phyloP scores from a whole-genome alignment of 129 eudicot genomes.

The Chrysanthemum makinoi region DNA sequence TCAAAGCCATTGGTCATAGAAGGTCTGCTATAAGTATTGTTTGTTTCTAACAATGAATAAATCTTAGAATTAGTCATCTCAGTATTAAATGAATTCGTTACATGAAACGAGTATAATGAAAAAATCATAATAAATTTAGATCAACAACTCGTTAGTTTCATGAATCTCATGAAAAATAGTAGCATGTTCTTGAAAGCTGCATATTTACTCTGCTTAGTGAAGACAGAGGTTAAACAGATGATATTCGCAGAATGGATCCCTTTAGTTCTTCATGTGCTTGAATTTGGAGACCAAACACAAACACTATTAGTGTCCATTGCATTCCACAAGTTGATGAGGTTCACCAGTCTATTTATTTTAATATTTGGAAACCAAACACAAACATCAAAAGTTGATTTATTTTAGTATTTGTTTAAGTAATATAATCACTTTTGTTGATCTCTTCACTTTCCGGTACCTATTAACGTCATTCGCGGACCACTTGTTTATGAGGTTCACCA shows the following conservation, averaged over 20 bases:
- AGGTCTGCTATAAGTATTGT: slow-evolving; percentile 63
- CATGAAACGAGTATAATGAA: slow-evolving; percentile 37
- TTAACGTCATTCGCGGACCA: slow-evolving; percentile 70
- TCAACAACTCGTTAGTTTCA: slow-evolving; percentile 55
- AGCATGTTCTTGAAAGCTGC: slow-evolving; percentile 69
- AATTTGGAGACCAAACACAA: slow-evolving; percentile 74
- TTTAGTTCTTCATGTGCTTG: slow-evolving; percentile 63
- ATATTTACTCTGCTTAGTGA: slow-evolving; percentile 50
- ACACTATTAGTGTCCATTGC: slow-evolving; percentile 51
- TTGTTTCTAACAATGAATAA: slow-evolving; percentile 61
- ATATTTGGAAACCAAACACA: too few species aligned
- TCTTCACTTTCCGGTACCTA: slow-evolving; percentile 56
- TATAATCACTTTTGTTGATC: slow-evolving; percentile 13
- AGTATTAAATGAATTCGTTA: slow-evolving; percentile 55
- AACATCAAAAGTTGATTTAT: too few species aligned
- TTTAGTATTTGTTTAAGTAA: background rate
- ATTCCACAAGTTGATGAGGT: slow-evolving; percentile 64
- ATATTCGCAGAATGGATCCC: slow-evolving; percentile 66
- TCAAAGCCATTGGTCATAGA: slow-evolving; percentile 49
- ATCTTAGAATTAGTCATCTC: slow-evolving; percentile 62
- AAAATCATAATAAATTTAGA: slow-evolving; percentile 48
- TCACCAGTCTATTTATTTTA: too few species aligned
- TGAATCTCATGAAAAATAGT: slow-evolving; percentile 48
- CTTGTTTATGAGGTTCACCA: slow-evolving; percentile 91
- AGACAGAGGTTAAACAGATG: slow-evolving; percentile 71